These are phyloP conservation scores for Penicillium paradoxum DNA, from an alignment of 495 filamentous ascomycete species.

Conservation along the genomic window DNA sequence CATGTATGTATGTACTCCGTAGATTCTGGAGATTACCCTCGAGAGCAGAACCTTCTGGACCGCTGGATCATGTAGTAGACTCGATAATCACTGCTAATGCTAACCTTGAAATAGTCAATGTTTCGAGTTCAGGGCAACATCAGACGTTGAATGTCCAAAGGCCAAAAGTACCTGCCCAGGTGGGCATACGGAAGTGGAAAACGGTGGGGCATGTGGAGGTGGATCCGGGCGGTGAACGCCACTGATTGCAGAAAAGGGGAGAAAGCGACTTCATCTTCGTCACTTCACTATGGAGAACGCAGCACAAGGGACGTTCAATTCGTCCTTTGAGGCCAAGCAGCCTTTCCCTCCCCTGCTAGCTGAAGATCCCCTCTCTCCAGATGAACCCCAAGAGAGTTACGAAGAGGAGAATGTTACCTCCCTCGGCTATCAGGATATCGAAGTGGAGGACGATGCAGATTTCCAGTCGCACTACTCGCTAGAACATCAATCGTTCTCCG, in stretches of 20 bases:
- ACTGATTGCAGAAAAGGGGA: conserved; percentile 9
- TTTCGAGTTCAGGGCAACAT: too few species aligned
- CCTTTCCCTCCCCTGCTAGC: conserved; percentile 36
- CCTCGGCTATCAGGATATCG: conserved; percentile 27
- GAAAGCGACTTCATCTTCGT: background rate
- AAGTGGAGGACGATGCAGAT: conserved; percentile 41
- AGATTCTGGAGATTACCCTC: too few species aligned
- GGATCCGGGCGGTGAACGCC: background rate
- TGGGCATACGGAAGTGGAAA: background rate
- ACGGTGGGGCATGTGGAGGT: background rate
- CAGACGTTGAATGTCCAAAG: too few species aligned
- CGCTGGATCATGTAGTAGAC: too few species aligned
- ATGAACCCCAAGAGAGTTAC: conserved; percentile 23
- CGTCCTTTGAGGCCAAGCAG: conserved; percentile 33
- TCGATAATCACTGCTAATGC: too few species aligned
- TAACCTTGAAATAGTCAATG: too few species aligned
- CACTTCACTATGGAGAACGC: conserved; percentile 5
- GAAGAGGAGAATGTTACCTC: conserved; percentile 29
- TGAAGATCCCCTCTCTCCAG: conserved; percentile 27
- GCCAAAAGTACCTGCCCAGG: too few species aligned
- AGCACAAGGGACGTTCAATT: conserved; percentile 6
- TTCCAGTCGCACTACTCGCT: conserved; percentile 46
- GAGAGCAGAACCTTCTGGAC: too few species aligned
- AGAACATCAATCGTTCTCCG: conserved; percentile 38
- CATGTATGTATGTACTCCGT: too few species aligned